Evolutionary conservation across 352 stramenopile genomes (phyloP).

Genomic region (Phytophthora aleatoria): DNA sequence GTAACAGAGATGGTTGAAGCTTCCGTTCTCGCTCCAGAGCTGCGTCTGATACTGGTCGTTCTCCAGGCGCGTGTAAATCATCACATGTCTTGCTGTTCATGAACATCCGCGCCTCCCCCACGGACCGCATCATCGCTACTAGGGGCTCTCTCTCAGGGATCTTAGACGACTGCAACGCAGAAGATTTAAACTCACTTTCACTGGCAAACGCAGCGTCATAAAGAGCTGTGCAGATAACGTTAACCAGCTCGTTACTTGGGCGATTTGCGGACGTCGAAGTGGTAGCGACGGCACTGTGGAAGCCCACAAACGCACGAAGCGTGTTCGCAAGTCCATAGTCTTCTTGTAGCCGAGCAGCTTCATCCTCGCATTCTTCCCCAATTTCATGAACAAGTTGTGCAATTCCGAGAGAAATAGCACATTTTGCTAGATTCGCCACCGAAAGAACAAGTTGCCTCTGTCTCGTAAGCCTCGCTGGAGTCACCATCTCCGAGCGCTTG

Average conservation of each 20-base stretch:
- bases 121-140: conserved; percentile 39
- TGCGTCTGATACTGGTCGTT: conserved; percentile 43
- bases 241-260: conserved; percentile 40
- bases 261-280: conserved; percentile 27
- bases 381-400: conserved; percentile 13
- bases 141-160: conserved; percentile 61
- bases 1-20: conserved; percentile 34
- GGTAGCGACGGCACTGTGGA: conserved; percentile 61
- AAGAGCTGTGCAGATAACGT: conserved; percentile 42
- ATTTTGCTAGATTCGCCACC: conserved; percentile 58
- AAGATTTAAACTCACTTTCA: conserved; percentile 10
- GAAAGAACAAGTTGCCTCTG: conserved; percentile 64
- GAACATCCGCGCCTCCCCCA: conserved; percentile 54
- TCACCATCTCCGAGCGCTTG: conserved; percentile 31
- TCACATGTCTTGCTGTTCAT: conserved; percentile 73
- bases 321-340: conserved; percentile 60
- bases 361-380: conserved; percentile 3
- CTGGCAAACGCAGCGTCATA: conserved; percentile 20
- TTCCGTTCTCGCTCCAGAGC: conserved; percentile 18
- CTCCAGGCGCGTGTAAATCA: conserved; percentile 50
- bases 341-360: conserved; percentile 31
- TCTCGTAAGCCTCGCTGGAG: conserved; percentile 54
- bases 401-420: conserved; percentile 48
- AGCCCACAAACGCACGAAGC: conserved; percentile 73
- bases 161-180: conserved; percentile 3